phyloP scores from a whole-genome alignment of 805 yeast species.

The Kluyveromyces siamensis region DNA sequence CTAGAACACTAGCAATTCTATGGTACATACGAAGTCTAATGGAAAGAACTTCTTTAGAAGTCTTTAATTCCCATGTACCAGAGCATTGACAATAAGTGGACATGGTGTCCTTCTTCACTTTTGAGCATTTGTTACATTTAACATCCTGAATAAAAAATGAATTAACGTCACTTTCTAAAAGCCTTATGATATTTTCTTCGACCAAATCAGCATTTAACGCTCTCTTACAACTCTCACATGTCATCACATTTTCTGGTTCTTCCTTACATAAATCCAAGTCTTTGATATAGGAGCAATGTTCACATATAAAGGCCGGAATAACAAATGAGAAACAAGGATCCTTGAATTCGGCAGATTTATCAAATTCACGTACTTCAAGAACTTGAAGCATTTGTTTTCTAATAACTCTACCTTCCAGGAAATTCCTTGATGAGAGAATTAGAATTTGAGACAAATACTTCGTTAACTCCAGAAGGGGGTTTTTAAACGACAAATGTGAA shows the following conservation, averaged over 20 bases:
- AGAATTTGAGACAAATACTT: slow-evolving; percentile 68
- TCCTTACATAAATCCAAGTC: slow-evolving; percentile 81
- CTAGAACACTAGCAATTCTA: neutral
- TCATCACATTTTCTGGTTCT: slow-evolving; percentile 39
- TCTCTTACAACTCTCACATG: slow-evolving; percentile 58
- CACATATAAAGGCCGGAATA: slow-evolving; percentile 66
- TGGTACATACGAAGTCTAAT: neutral
- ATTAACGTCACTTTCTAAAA: slow-evolving; percentile 46
- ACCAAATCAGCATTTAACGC: slow-evolving; percentile 56
- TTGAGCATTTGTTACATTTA: slow-evolving; percentile 68
- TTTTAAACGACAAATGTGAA: slow-evolving; percentile 44
- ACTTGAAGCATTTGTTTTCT: slow-evolving; percentile 64
- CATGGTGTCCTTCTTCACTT: slow-evolving; percentile 57
- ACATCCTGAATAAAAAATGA: slow-evolving; percentile 71
- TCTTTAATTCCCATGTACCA: slow-evolving; percentile 67
- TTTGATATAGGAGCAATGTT: slow-evolving; percentile 60
- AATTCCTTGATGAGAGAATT: slow-evolving; percentile 52
- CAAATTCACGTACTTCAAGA: slow-evolving; percentile 79
- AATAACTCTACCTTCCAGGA: slow-evolving; percentile 63
- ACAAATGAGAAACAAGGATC: slow-evolving; percentile 68
- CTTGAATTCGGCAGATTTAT: slow-evolving; percentile 58
- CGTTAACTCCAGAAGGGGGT: slow-evolving; percentile 74
- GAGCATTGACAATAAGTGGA: slow-evolving; percentile 78
- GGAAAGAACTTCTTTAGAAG: slow-evolving; percentile 30
- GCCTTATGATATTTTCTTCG: slow-evolving; percentile 72